Evolutionary conservation across 1,284 basidiomycete species (phyloP), one percentile per base, ranked within the genome.

Genomic region (Phellopilus nigrolimitatus): DNA sequence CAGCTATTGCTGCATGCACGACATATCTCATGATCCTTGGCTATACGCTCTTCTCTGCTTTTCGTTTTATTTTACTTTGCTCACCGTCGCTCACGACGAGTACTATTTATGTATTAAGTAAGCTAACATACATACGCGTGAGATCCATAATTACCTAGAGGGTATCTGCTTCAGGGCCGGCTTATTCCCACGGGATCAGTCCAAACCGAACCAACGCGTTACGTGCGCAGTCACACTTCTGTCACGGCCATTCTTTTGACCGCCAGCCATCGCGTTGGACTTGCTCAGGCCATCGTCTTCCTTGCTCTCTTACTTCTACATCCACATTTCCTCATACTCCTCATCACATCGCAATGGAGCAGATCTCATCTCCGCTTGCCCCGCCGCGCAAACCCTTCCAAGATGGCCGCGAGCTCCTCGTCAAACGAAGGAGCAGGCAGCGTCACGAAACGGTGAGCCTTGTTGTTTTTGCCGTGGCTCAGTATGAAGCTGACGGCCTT

Each of bases 401-500:
- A 89, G 65, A 69, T 80, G 2, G 68, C 74, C 44, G 69, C 74
- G 1, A 57, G 79, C 6, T 74, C 76, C 15, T 67, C 75, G 1
- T 66, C 76, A 30, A 69, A 72, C 24, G 82, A 82, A 60, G 73
- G 70, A 36, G 75, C 79, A 12, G 87, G 85, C 34, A 88, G 84
- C 61, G 88, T 90, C 48, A 84, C 87, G 37, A 90, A 90, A 76
- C 79, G 88, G 87, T 86, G 43, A 40, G 70, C 57, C 39, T 30
- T 55, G 24, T 88, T 86, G 84, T n/a, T 27, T n/a, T 31, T 27
- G 6, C 40, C 24, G 1, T 15, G 21, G 22, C 19, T 25, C 12
- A 22, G 22, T 12, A 36, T 42, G 30, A 4, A 25, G 19, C 42
- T 49, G 36, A 40, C 41, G 28, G 36, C 24, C 49, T 36, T 88